Base-by-base conservation (phyloP, 2,329 filamentous ascomycete species). In the Trichocomaceae sp. region DNA sequence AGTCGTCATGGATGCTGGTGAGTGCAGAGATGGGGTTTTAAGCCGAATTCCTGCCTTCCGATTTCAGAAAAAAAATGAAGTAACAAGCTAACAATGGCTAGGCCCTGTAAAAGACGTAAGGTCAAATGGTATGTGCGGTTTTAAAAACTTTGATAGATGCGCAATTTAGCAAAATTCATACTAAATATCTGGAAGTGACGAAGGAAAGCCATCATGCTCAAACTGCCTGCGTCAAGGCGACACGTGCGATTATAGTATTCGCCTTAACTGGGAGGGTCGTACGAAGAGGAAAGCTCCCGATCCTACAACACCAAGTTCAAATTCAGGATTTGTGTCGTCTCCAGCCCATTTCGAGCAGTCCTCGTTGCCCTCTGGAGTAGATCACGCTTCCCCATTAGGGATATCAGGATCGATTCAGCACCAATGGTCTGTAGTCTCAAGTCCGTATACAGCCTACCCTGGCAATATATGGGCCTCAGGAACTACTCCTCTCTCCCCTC, bases 61-160 rank as follows among this genome's bases (percentile, higher is more conserved):
- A 2, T 35, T 23, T 35, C 56, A 20, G 23, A 47, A 22, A 29
- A 12, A 15, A 29, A 12, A 15, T 5, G 9, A 42, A 19, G 22
- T 50, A 22, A 42, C 23, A 45, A 46, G 29, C 48, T 52, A 29
- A 39, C 49, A 42, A 39, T 48, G 13, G 22, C 10, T 58, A 89
- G 86, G 85, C 86, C 86, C 12, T 91, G 88, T 75, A 91, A 91
- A 74, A 80, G 81, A 59, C 81, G 86, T 58, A 92, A 88, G 69
- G 82, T 88, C 59, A 91, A 91, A 76, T 92, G 88, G 78, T 80
- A 74, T 65, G 63, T 59, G 31, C n/a, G 17, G 19, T 17, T 19
- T 17, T 35, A 47, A 33, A 8, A n/a, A n/a, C n/a, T 9, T 42
- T n/a, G 17, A 42, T 42, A 42, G 39, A 42, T 22, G 17, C 9